Base-by-base conservation (phyloP, 495 filamentous ascomycete genomes). In the Sabuloglossum arenarium region DNA sequence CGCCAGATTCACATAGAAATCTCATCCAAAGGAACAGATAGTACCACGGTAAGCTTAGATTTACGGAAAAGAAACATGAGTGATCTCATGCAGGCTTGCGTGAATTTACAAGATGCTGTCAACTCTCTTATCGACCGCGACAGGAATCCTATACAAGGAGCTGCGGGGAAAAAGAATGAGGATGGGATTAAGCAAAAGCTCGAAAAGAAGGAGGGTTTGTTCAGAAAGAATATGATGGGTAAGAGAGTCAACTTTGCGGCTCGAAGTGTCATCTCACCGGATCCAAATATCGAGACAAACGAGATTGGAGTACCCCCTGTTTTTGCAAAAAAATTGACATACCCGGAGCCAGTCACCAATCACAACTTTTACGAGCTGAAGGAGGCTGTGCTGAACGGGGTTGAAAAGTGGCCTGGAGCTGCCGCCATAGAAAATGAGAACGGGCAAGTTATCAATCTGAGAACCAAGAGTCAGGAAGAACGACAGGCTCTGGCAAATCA, bases 201-300 rank as follows among this genome's bases (percentile, higher is more conserved):
- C 16, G 93, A 99, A 69, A 97, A 97, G 75, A 99, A 99, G 69
- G 93, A 99, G 64, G 93, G 93, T 49, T 70, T 99, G 50, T 97
- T 99, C 73, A 75, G 93, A 61, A 97, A 90, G 75, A 94, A 99
- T 71, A 97, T 99, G 90, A 99, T 99, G 93, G 93, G 93, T 50
- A 99, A 99, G 72, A 85, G 93, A 71, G 93, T 99, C 67, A 97
- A 99, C 68, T 96, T 88, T 66, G 93, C 93, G 56, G 93, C 93
- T 54, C 84, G 93, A 66, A 91, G 83, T 74, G 93, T 99, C 61
- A 99, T 99, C 59, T 96, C 90, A 29, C 91, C 93, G 1, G 93
- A 99, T 66, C 93, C 93, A 3, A 97, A 95, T 63, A 91, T 99
- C 63, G 93, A 99, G 69, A 96, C 90, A 19, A 94, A 90, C 62